Evolutionary conservation across 495 filamentous ascomycete genomes (phyloP).

Genomic region (Echria macrotheca): DNA sequence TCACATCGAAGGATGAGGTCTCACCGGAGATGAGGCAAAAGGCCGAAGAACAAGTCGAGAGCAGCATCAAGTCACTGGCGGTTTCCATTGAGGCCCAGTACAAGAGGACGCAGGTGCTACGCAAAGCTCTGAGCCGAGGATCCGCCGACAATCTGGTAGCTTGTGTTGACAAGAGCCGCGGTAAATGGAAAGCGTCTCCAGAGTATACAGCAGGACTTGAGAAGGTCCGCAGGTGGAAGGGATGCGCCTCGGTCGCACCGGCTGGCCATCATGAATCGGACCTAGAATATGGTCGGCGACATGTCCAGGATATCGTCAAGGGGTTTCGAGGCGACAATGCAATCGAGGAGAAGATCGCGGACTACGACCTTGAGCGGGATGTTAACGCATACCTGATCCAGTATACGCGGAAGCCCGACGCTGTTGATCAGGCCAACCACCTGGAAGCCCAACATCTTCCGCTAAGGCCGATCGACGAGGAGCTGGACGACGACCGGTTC

Average conservation of each 20-base stretch:
- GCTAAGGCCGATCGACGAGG: constrained; percentile 10
- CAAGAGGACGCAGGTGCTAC: constrained; percentile 17
- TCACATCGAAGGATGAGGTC: not conserved
- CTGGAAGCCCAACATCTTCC: not conserved
- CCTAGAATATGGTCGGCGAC: constrained; percentile 4
- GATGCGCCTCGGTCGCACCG: too few species aligned
- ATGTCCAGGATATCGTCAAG: not conserved
- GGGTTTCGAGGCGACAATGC: not conserved
- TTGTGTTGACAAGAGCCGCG: not conserved
- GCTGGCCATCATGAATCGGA: not conserved
- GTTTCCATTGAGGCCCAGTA: constrained; percentile 15
- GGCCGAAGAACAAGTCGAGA: constrained; percentile 7
- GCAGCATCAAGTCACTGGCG: constrained; percentile 17
- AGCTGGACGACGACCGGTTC: constrained; percentile 11
- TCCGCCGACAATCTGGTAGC: not conserved
- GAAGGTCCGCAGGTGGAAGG: not conserved
- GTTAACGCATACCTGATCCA: constrained; percentile 23
- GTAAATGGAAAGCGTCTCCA: not conserved
- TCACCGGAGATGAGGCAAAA: not conserved
- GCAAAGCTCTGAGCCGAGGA: constrained; percentile 12
- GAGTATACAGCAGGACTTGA: not conserved
- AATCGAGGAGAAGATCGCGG: not conserved
- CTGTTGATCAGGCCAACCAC: not conserved
- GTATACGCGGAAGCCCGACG: constrained; percentile 1
- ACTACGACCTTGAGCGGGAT: constrained; percentile 14